Conservation (phyloP, 371 early-diverging fungal species). For the Saksenaea oblongispora region DNA sequence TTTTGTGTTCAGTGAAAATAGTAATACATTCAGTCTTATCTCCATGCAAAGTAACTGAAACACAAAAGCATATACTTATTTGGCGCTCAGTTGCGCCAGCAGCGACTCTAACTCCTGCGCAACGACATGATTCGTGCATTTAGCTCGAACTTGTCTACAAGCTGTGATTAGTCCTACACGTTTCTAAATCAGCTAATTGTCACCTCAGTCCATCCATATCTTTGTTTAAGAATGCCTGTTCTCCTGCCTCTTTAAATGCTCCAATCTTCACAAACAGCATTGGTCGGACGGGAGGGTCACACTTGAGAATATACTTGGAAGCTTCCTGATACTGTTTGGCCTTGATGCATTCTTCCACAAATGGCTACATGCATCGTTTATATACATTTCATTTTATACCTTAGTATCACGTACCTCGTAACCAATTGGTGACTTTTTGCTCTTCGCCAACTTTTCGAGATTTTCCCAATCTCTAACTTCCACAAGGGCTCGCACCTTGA, state of each 20-base stretch:
- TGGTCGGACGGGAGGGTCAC: conserved; percentile 70
- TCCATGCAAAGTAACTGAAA: no score
- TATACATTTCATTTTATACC: background rate
- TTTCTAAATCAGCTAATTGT: conserved; percentile 10
- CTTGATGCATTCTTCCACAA: conserved; percentile 81
- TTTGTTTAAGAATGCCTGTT: conserved; percentile 69
- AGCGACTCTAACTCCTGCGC: conserved; percentile 56
- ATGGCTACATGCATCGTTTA: conserved; percentile 49
- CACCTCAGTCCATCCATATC: conserved; percentile 70
- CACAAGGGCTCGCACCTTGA: conserved; percentile 84
- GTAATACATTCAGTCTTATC: no score
- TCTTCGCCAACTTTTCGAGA: conserved; percentile 78
- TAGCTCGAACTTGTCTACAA: conserved; percentile 51
- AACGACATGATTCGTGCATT: conserved; percentile 55
- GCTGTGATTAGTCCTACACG: background rate
- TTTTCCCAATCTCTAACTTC: conserved; percentile 85
- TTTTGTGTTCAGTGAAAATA: no score
- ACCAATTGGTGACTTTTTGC: conserved; percentile 84
- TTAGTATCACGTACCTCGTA: conserved; percentile 52
- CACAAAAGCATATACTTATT: conserved; percentile 19
- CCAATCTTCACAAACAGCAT: conserved; percentile 75
- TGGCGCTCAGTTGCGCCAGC: conserved; percentile 49
- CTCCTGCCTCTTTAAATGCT: conserved; percentile 77
- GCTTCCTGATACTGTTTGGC: conserved; percentile 81
- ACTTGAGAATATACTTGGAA: conserved; percentile 74